These are phyloP conservation scores for Tripterygium wilfordii DNA, from an alignment of 177 flowering plant species.

Conservation along the genomic window DNA sequence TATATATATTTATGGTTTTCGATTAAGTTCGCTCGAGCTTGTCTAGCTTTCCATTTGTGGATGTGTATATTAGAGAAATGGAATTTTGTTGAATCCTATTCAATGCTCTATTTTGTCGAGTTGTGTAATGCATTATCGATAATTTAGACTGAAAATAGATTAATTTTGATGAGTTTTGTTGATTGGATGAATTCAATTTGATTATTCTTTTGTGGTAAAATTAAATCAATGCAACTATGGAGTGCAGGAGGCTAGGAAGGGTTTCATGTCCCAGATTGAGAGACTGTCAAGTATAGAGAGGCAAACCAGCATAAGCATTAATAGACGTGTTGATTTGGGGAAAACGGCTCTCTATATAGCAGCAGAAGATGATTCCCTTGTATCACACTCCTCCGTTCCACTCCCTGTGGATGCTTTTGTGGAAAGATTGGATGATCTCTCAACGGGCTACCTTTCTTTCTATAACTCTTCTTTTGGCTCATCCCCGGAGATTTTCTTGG, in stretches of 20 bases:
- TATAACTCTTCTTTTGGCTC: slow-evolving; percentile 37
- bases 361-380: slow-evolving; percentile 80
- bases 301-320: slow-evolving; percentile 72
- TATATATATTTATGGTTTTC: background rate
- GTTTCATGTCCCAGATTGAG: slow-evolving; percentile 41
- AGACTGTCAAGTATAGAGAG: slow-evolving; percentile 50
- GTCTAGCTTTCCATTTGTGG: too few species aligned
- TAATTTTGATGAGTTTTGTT: too few species aligned
- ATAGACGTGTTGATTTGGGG: slow-evolving; percentile 60
- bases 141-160: too few species aligned
- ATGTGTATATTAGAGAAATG: too few species aligned
- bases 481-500: slow-evolving; percentile 53
- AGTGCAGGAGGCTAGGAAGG: slow-evolving; percentile 61
- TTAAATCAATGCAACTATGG: too few species aligned
- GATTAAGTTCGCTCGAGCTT: too few species aligned
- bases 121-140: too few species aligned
- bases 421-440: slow-evolving; percentile 57
- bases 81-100: too few species aligned
- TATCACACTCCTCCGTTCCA: slow-evolving; percentile 75
- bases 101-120: too few species aligned
- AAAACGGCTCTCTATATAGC: slow-evolving; percentile 67
- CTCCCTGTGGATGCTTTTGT: slow-evolving; percentile 78
- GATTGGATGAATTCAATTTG: background rate
- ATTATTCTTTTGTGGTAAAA: background rate
- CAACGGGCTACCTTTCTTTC: slow-evolving; percentile 57